Base-by-base conservation (phyloP, 1,284 basidiomycete species). In the Microbotryum scabiosae region DNA sequence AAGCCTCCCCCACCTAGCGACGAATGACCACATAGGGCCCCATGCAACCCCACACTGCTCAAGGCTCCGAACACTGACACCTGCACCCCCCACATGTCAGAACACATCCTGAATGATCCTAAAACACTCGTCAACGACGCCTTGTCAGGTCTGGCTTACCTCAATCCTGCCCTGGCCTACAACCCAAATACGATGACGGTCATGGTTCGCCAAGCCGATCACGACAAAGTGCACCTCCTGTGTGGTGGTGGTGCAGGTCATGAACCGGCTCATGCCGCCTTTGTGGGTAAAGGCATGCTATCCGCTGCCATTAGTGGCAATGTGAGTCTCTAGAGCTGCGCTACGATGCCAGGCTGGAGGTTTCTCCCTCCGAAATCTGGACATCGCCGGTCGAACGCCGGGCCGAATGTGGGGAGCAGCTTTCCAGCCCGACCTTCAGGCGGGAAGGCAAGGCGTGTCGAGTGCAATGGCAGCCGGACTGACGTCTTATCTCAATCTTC, bases 181-280 rank as follows among this genome's bases (percentile, higher is more conserved):
- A 88, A 92, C 73, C 75, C 51, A 32, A 51, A 44, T 51, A 59
- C 68, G 60, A 62, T 62, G 36, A 70, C 67, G 58, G 86, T 86
- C 59, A 78, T 90, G 36, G 75, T 83, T 48, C 76, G 81, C 18
- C 70, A 79, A 18, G 80, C 75, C 26, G 82, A 85, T 72, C 79
- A 76, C 56, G 80, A 81, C 43, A 84, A 85, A 71, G 91, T 94
- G 50, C 82, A 87, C 3, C 76, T 94, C 25, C 81, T 96, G 70
- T 91, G 87, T 66, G 91, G 91, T 26, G 91, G 92, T 26, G 91
- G 91, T 45, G 85, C 86, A 41, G 92, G 92, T 2, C 91, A 94
- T 74, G 91, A 94, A 72, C 91, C 91, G 26, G 82, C 89, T 21
- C 70, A 69, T 32, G 66, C 69, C 9, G 64, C 56, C 12, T 70